Evolutionary conservation across 176 grass and related monocot genomes (phyloP).

Genomic region (maize (Zea mays)): Zm-B73-REFERENCE-NAM-5.0 NC_050098.1:213318001-213318500

Average conservation of each 20-base stretch:
- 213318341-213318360: no score
- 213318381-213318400: background rate
- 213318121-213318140: slow-evolving; percentile 96
- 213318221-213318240: slow-evolving; percentile 14
- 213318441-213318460: background rate
- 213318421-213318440: background rate
- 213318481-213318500: background rate
- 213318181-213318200: slow-evolving; percentile 8
- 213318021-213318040: slow-evolving; percentile 14
- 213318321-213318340: no score
- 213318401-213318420: background rate
- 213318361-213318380: no score
- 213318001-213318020: slow-evolving; percentile 8
- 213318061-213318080: slow-evolving; percentile 83
- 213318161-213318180: slow-evolving; percentile 78
- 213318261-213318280: background rate
- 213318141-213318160: slow-evolving; percentile 87
- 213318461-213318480: slow-evolving; percentile 13
- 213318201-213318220: slow-evolving; percentile 14
- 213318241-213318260: background rate
- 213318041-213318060: slow-evolving; percentile 15
- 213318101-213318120: slow-evolving; percentile 89
- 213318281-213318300: no score
- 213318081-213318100: slow-evolving; percentile 99
- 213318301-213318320: no score